Percentiles rank a stretch among this genome's conserved stretches.
These are phyloP conservation scores for Solanum pennellii DNA, from an alignment of 257 asterid genomes.

Conservation along the genomic window DNA sequence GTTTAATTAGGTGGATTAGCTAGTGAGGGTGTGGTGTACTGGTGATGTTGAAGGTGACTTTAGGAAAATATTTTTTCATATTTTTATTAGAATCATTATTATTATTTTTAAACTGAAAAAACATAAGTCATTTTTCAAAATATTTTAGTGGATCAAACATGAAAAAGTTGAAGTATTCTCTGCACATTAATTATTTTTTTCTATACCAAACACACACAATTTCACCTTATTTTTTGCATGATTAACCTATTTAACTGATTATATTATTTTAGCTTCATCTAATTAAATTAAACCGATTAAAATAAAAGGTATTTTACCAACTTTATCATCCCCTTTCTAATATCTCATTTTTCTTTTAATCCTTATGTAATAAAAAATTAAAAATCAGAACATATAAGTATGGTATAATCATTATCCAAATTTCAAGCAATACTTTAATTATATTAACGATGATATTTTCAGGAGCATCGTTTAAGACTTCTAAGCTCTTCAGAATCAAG, in stretches of 20 bases:
- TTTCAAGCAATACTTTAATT: neutral
- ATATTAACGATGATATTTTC: neutral
- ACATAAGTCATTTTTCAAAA: no score
- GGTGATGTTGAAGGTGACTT: no score
- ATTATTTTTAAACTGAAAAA: no score
- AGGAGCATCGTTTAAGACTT: slow-evolving; percentile 2
- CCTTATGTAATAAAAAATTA: neutral
- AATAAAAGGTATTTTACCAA: neutral
- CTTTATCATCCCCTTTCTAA: neutral
- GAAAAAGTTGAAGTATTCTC: no score
- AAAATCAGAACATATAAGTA: no score
- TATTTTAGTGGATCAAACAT: neutral
- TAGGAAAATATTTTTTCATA: no score
- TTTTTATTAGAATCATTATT: no score
- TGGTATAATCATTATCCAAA: neutral
- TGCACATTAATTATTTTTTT: no score
- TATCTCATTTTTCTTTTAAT: neutral
- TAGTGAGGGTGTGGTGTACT: neutral
- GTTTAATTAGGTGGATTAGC: neutral
- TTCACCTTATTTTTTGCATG: neutral
- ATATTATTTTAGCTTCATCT: no score
- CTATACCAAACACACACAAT: neutral
- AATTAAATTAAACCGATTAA: no score
- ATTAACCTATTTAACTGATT: neutral
- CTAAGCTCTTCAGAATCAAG: neutral